These are phyloP conservation scores for Capsicum chinense DNA, from an alignment of 257 asterid species.

Conservation along the genomic window DNA sequence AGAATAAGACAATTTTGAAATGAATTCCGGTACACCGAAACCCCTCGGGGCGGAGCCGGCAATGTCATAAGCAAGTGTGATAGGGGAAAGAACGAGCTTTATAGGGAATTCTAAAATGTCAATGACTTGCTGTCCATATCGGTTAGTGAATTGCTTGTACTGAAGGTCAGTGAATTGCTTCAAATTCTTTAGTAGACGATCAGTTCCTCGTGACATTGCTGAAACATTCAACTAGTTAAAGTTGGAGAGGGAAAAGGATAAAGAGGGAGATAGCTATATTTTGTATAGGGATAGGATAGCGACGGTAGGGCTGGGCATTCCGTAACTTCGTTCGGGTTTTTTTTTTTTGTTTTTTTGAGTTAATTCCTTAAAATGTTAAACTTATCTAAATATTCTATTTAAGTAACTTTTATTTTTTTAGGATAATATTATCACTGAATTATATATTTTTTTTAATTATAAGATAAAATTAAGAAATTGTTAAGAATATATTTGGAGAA, in stretches of 20 bases:
- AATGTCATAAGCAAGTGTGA: conserved; percentile 84
- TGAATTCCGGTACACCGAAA: conserved; percentile 89
- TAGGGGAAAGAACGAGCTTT: conserved; percentile 74
- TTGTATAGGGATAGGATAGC: background rate
- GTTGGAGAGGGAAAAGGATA: background rate
- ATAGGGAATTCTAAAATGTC: conserved; percentile 81
- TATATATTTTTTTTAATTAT: too few species aligned
- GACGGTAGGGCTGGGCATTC: background rate
- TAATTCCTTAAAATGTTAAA: too few species aligned
- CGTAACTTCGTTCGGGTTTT: too few species aligned
- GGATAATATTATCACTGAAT: too few species aligned
- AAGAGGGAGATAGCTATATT: background rate
- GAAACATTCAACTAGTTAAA: background rate
- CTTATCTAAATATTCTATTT: too few species aligned
- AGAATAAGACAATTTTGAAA: conserved; percentile 84
- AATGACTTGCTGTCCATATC: conserved; percentile 67
- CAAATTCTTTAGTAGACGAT: conserved; percentile 46
- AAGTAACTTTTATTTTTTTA: too few species aligned
- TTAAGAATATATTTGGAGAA: too few species aligned
- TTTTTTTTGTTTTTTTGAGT: too few species aligned
- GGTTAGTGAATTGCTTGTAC: conserved; percentile 57
- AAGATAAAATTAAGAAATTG: too few species aligned
- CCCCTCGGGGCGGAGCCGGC: conserved; percentile 99
- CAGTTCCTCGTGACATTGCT: conserved; percentile 59
- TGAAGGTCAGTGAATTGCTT: conserved; percentile 56